phyloP scores from a whole-genome alignment of 805 yeast species.

The Ascoidea rubescens region DNA sequence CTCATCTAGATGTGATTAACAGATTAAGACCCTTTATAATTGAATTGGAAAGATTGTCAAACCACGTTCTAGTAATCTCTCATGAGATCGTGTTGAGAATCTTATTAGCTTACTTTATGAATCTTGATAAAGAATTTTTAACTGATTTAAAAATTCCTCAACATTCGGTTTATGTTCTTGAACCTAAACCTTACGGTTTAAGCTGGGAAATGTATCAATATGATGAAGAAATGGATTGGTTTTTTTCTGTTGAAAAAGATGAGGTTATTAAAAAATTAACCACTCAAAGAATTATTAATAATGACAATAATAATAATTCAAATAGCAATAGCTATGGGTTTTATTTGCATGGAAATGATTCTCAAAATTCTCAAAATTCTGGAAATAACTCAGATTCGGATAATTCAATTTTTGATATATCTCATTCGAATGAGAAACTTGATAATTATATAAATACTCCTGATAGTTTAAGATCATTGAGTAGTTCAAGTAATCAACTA shows the following conservation, averaged over 20 bases:
- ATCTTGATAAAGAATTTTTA: conserved; percentile 63
- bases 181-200: conserved; percentile 91
- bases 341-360: no score
- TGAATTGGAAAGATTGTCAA: conserved; percentile 84
- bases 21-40: conserved; percentile 81
- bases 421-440: no score
- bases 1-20: conserved; percentile 86
- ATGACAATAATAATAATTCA: no score
- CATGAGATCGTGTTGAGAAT: conserved; percentile 90
- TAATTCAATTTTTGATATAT: no score
- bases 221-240: conserved; percentile 68
- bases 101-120: conserved; percentile 77
- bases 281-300: no score
- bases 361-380: no score
- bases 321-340: no score
- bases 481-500: no score
- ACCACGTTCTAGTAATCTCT: conserved; percentile 69
- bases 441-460: no score
- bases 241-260: conserved; percentile 42
- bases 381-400: no score
- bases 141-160: conserved; percentile 89
- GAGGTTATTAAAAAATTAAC: conserved; percentile 22
- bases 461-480: no score
- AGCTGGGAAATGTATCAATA: conserved; percentile 86
- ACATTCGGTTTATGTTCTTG: conserved; percentile 81